Base-by-base conservation (phyloP, 768 basidiomycete genomes). In the Paxillus ammoniavirescens region DNA sequence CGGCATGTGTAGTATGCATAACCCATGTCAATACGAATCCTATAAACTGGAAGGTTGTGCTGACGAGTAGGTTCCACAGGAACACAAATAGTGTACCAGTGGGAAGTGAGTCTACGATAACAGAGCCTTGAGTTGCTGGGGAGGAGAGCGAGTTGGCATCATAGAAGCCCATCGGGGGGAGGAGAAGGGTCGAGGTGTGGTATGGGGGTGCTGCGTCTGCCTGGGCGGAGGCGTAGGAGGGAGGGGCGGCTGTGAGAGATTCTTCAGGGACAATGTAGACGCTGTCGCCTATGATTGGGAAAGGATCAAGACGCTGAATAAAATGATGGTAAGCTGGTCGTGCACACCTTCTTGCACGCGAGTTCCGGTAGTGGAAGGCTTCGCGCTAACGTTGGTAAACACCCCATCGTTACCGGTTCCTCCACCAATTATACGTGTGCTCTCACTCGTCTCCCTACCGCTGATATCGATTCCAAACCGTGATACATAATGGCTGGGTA, bases 121-220 rank as follows among this genome's bases (percentile, higher is more conserved):
- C 85, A 61, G 94, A 87, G 36, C 93, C 87, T 42, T 68, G 68
- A 5, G 60, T 55, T 47, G 57, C 58, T 23, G 62, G 30, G 33
- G 65, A 60, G 28, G 82, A 68, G 14, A 85, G 75, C 14, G 83
- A 70, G 57, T 82, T 85, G 35, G 63, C 23, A 17, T 67, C 59
- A 14, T 61, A 66, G 15, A 58, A 35, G 10, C 51, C 41, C 9
- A 59, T 56, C 4, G 69, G 60, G 8, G 95, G 93, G 7, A 95
- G 86, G 67, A 98, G 91, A n/a, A 98, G 83, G 2, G 93, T 95
- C 2, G 93, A 97, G 61, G 98, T 96, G 85, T 93, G 98, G 72
- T 99, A 99, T 1, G 94, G 91, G 4, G 97, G 97, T 7, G 93
- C 94, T n/a, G 93, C 85, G 70, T 99, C 97, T 14, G 90, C 86